phyloP scores from a whole-genome alignment of 768 basidiomycete species.

The Austroboletus eburneus region DNA sequence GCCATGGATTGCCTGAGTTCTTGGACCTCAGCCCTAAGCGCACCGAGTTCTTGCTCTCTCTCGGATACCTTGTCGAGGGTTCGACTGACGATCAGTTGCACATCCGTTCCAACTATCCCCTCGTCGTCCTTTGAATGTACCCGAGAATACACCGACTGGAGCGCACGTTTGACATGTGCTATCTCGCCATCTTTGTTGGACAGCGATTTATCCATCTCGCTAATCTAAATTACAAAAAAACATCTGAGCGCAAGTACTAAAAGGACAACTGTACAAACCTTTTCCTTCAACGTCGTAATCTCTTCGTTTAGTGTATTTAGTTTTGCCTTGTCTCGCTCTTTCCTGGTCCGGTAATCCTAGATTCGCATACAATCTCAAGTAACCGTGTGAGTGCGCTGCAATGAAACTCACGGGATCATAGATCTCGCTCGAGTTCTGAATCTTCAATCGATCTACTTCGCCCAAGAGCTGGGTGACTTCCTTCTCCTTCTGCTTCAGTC shows the following conservation, averaged over 20 bases:
- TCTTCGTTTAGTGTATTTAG: constrained; percentile 73
- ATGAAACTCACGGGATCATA: constrained; percentile 53
- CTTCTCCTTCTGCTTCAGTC: constrained; percentile 81
- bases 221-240: constrained; percentile 41
- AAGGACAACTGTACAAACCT: constrained; percentile 40
- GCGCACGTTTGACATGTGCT: constrained; percentile 72
- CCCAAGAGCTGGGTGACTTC: constrained; percentile 70
- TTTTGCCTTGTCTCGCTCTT: constrained; percentile 71
- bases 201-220: constrained; percentile 46
- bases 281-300: constrained; percentile 62
- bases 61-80: constrained; percentile 64
- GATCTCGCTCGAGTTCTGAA: constrained; percentile 51
- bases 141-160: constrained; percentile 84
- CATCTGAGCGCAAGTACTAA: not conserved
- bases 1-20: constrained; percentile 49
- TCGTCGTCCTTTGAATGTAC: constrained; percentile 52
- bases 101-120: constrained; percentile 53
- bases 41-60: constrained; percentile 62
- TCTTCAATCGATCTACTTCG: constrained; percentile 62
- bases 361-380: not conserved
- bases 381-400: not conserved
- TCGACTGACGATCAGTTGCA: constrained; percentile 63
- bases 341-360: constrained; percentile 69
- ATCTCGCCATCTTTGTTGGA: constrained; percentile 59
- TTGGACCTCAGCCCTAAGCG: constrained; percentile 47